Conservation (phyloP, 306 rosid genomes). For the Sesbania bispinosa region DNA sequence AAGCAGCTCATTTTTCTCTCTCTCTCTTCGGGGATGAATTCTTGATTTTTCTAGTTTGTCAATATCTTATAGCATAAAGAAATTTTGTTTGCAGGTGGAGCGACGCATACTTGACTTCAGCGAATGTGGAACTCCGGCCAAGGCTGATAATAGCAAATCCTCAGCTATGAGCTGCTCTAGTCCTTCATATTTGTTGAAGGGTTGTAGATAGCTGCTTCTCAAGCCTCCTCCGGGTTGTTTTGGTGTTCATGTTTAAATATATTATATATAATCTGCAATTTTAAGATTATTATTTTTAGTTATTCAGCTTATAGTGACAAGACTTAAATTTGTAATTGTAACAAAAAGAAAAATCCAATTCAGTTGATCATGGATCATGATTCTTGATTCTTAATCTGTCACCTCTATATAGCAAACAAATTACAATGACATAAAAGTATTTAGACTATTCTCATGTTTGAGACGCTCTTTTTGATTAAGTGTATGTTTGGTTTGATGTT, state of each 20-base stretch:
- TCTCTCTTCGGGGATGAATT: not conserved
- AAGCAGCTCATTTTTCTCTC: not conserved
- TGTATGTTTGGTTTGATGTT: no score
- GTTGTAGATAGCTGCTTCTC: conserved; percentile 57
- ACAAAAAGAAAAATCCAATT: conserved; percentile 6
- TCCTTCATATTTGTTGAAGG: conserved; percentile 72
- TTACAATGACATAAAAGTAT: not conserved
- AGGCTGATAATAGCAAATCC: conserved; percentile 56
- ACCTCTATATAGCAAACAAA: not conserved
- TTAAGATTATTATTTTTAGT: not conserved
- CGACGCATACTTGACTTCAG: conserved; percentile 88
- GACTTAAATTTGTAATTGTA: conserved; percentile 18
- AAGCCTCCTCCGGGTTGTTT: conserved; percentile 13
- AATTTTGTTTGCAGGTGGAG: conserved; percentile 54
- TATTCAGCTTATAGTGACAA: not conserved
- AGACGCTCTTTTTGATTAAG: no score
- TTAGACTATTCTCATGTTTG: not conserved
- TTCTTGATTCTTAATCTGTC: conserved; percentile 2
- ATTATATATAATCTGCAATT: conserved; percentile 21
- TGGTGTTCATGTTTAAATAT: not conserved
- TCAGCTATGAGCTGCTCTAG: conserved; percentile 52
- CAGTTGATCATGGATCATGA: not conserved
- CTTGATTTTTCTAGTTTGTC: not conserved
- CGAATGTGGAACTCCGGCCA: conserved; percentile 82
- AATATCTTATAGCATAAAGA: not conserved